These are phyloP conservation scores for Urochloa ruziziensis DNA, from an alignment of 176 grass and related monocot species.

Conservation along the genomic window DNA sequence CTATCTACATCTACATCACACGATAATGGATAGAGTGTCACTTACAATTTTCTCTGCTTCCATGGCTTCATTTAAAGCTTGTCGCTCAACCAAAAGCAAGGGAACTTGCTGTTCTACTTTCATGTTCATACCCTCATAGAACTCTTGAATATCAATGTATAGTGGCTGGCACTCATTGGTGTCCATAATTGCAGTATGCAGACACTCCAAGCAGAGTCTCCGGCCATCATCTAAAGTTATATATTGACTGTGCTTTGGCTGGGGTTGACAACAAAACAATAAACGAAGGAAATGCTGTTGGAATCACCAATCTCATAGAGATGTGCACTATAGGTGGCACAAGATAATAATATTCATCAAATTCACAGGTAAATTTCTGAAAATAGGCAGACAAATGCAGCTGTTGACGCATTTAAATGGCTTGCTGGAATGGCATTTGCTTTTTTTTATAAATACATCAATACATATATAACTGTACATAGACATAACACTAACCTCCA, in stretches of 20 bases:
- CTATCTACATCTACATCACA: slow-evolving; percentile 15
- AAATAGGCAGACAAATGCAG: slow-evolving; percentile 1
- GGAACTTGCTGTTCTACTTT: slow-evolving; percentile 78
- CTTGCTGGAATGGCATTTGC: background rate
- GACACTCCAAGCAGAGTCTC: slow-evolving; percentile 79
- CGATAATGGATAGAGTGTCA: slow-evolving; percentile 4
- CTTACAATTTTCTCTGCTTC: slow-evolving; percentile 79
- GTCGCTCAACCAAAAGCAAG: slow-evolving; percentile 73
- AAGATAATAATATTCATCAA: slow-evolving; percentile 11
- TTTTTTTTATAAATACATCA: background rate
- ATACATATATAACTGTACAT: background rate
- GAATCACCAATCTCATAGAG: background rate
- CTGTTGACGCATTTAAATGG: background rate
- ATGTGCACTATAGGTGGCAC: background rate
- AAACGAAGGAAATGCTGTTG: background rate
- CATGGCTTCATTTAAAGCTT: slow-evolving; percentile 86
- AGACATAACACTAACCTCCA: slow-evolving; percentile 59
- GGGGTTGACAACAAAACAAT: slow-evolving; percentile 19
- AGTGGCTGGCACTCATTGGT: slow-evolving; percentile 75
- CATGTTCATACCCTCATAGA: slow-evolving; percentile 89
- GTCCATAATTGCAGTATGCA: slow-evolving; percentile 77
- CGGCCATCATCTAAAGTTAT: slow-evolving; percentile 84
- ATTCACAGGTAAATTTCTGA: slow-evolving; percentile 13
- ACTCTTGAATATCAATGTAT: slow-evolving; percentile 86
- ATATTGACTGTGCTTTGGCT: slow-evolving; percentile 68